Evolutionary conservation across 139 green algal genomes (phyloP).

Genomic region (Auxenochlorella protothecoides): DNA sequence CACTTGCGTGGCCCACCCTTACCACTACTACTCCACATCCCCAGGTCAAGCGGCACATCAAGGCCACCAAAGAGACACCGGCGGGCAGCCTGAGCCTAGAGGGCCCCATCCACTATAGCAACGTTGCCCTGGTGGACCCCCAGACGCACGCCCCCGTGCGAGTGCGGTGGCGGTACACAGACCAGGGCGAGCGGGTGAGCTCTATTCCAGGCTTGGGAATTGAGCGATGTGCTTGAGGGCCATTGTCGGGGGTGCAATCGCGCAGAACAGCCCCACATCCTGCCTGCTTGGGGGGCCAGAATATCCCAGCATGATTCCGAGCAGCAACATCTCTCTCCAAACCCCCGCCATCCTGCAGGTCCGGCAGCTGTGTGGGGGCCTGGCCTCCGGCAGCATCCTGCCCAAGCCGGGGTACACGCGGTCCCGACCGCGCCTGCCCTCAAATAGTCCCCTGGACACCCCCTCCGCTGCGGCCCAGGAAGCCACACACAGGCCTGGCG

Average conservation of each 20-base stretch:
- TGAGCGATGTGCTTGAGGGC: no score
- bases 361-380: conserved; percentile 33
- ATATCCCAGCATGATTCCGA: no score
- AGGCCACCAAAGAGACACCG: conserved; percentile 16
- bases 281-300: no score
- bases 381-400: conserved; percentile 41
- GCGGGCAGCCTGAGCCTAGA: conserved; percentile 50
- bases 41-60: conserved; percentile 22
- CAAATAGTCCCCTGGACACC: conserved; percentile 20
- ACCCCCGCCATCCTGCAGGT: no score
- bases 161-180: conserved; percentile 38
- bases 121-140: conserved; percentile 67
- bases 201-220: no score
- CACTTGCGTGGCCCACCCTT: neutral
- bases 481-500: conserved; percentile 16
- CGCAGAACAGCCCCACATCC: no score
- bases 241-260: no score
- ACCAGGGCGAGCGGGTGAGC: conserved; percentile 45
- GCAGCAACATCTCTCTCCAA: no score
- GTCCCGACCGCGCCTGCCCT: neutral
- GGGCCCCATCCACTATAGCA: conserved; percentile 64
- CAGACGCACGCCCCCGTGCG: conserved; percentile 47
- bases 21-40: neutral
- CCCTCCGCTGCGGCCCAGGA: neutral
- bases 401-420: conserved; percentile 27